A percentile compares a stretch with the other conserved stretches of the same genome.
These are phyloP conservation scores for Massariosphaeria phaeospora DNA, from an alignment of 495 filamentous ascomycete genomes.

Conservation along the genomic window DNA sequence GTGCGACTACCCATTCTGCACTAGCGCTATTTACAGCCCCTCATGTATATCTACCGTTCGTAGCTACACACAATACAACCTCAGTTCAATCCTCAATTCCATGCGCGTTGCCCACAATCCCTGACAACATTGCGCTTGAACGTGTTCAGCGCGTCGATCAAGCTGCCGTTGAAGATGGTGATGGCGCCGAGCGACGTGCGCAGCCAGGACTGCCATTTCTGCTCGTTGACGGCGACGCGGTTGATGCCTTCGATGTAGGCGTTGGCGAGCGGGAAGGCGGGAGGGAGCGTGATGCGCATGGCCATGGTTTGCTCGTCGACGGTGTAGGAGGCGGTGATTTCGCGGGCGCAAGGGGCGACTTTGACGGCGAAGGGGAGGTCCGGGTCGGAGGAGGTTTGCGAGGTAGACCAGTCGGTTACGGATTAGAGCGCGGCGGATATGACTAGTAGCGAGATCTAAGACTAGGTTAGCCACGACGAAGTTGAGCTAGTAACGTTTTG, in stretches of 20 bases:
- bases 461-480: neutral
- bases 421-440: constrained; percentile 65
- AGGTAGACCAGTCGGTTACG: constrained; percentile 64
- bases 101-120: too few relatives aligned
- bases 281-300: constrained; percentile 72
- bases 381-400: constrained; percentile 50
- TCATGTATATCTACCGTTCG: too few relatives aligned
- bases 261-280: constrained; percentile 70
- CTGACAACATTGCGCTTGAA: constrained; percentile 87
- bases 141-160: constrained; percentile 76
- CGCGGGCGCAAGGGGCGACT: constrained; percentile 60
- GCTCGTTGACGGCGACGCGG: constrained; percentile 79
- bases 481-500: neutral
- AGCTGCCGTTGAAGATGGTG: constrained; percentile 78
- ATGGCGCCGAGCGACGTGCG: constrained; percentile 85
- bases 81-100: too few relatives aligned
- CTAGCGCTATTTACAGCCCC: too few relatives aligned
- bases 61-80: too few relatives aligned
- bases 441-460: constrained; percentile 70
- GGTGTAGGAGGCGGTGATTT: constrained; percentile 75
- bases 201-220: constrained; percentile 85
- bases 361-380: constrained; percentile 69
- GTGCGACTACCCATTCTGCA: too few relatives aligned
- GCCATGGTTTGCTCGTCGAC: constrained; percentile 81
- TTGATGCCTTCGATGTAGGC: constrained; percentile 72